These are phyloP conservation scores for Volvariella surrecta DNA, from an alignment of 1,284 basidiomycete genomes.

Conservation along the genomic window DNA sequence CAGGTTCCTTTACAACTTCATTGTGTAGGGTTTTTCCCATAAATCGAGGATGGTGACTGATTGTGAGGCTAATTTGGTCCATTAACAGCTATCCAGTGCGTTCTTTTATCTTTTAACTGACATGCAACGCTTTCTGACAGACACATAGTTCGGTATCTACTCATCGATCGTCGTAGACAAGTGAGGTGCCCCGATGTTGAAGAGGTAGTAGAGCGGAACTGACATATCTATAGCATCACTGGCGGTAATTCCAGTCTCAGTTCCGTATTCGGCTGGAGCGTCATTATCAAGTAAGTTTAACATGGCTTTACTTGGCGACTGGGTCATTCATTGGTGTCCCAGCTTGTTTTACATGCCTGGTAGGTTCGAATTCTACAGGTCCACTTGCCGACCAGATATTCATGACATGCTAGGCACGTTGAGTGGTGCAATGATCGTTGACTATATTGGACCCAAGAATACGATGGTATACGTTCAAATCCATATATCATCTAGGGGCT, in stretches of 20 bases:
- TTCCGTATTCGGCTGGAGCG: constrained; percentile 69
- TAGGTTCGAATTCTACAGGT: constrained; percentile 8
- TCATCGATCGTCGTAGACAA: constrained; percentile 70
- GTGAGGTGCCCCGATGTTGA: constrained; percentile 24
- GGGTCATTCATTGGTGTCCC: background rate
- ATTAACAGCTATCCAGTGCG: constrained; percentile 49
- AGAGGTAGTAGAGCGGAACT: background rate
- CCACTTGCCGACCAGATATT: background rate
- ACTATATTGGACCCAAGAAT: constrained; percentile 66
- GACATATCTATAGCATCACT: constrained; percentile 45
- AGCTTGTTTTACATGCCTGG: constrained; percentile 73
- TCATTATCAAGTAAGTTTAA: constrained; percentile 65
- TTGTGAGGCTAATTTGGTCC: constrained; percentile 1
- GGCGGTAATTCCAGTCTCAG: constrained; percentile 39
- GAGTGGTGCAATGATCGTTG: constrained; percentile 72
- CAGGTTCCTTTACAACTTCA: constrained; percentile 83
- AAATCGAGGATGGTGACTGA: constrained; percentile 3
- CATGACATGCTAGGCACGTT: constrained; percentile 42
- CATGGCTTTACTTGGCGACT: background rate
- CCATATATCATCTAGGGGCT: background rate
- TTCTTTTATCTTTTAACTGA: too few species aligned
- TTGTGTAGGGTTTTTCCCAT: constrained; percentile 39
- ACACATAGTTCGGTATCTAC: constrained; percentile 69
- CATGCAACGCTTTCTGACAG: background rate
- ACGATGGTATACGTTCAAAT: constrained; percentile 51